phyloP scores from a whole-genome alignment of 495 filamentous ascomycete species.

The Talaromyces borbonicus region DNA sequence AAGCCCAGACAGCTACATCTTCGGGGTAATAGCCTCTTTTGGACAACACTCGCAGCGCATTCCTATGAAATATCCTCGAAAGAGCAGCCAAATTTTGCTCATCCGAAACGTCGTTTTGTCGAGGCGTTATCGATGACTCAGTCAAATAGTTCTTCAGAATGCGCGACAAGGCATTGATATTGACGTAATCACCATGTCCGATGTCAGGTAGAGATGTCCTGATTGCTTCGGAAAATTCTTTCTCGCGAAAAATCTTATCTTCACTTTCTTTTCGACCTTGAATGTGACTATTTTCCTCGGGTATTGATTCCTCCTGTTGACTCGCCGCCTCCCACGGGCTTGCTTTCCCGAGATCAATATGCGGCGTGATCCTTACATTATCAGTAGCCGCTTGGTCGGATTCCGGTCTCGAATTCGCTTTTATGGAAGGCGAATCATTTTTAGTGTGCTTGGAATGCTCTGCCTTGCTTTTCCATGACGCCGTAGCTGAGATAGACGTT shows the following conservation, averaged over 20 bases:
- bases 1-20: conserved; percentile 51
- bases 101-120: background rate
- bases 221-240: background rate
- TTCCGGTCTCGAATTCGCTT: too few relatives aligned
- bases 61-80: conserved; percentile 28
- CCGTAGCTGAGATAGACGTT: background rate
- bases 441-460: background rate
- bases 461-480: background rate
- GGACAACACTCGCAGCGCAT: conserved; percentile 23
- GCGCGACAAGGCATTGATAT: background rate
- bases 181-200: background rate
- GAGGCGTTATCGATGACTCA: background rate
- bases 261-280: too few relatives aligned
- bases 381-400: background rate
- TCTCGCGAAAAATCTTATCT: background rate
- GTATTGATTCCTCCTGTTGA: background rate
- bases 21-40: conserved; percentile 27
- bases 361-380: too few relatives aligned
- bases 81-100: conserved; percentile 5
- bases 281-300: background rate
- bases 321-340: background rate
- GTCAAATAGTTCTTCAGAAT: conserved; percentile 4
- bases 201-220: background rate
- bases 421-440: too few relatives aligned
- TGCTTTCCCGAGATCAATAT: too few relatives aligned